These are phyloP conservation scores for Tricholoma flavovirens DNA, from an alignment of 768 basidiomycete species.

Conservation along the genomic window DNA sequence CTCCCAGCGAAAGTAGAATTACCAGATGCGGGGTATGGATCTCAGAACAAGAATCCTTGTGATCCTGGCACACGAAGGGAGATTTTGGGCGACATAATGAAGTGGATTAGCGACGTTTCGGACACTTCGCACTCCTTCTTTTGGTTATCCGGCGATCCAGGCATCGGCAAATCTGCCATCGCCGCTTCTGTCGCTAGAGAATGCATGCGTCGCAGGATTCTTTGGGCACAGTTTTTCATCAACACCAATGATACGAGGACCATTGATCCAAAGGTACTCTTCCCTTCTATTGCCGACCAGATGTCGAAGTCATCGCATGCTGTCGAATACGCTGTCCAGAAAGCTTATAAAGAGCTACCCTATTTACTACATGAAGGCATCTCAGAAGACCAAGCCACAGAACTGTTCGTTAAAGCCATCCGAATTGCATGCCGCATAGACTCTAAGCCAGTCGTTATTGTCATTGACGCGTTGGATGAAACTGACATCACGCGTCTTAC, in stretches of 20 bases:
- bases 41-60: slow-evolving; percentile 14
- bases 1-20: slow-evolving; percentile 2
- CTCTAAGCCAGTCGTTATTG: slow-evolving; percentile 11
- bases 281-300: slow-evolving; percentile 17
- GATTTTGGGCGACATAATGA: slow-evolving; percentile 9
- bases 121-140: neutral
- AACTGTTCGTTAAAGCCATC: slow-evolving; percentile 12
- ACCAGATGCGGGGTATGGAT: slow-evolving; percentile 6
- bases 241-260: slow-evolving; percentile 11
- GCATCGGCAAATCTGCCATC: slow-evolving; percentile 8
- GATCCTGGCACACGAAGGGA: slow-evolving; percentile 12
- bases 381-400: slow-evolving; percentile 7
- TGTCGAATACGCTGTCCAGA: slow-evolving; percentile 5
- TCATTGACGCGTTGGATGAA: slow-evolving; percentile 19
- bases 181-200: slow-evolving; percentile 6
- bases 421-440: slow-evolving; percentile 4
- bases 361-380: slow-evolving; percentile 12
- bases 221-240: slow-evolving; percentile 17
- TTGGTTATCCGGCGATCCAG: slow-evolving; percentile 8
- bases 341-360: slow-evolving; percentile 3
- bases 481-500: slow-evolving; percentile 7
- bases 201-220: neutral
- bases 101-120: slow-evolving; percentile 9
- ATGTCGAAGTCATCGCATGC: slow-evolving; percentile 4
- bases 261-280: slow-evolving; percentile 12